These are phyloP conservation scores for Epichloe gansuensis DNA, from an alignment of 2,329 filamentous ascomycete genomes.

Conservation along the genomic window DNA sequence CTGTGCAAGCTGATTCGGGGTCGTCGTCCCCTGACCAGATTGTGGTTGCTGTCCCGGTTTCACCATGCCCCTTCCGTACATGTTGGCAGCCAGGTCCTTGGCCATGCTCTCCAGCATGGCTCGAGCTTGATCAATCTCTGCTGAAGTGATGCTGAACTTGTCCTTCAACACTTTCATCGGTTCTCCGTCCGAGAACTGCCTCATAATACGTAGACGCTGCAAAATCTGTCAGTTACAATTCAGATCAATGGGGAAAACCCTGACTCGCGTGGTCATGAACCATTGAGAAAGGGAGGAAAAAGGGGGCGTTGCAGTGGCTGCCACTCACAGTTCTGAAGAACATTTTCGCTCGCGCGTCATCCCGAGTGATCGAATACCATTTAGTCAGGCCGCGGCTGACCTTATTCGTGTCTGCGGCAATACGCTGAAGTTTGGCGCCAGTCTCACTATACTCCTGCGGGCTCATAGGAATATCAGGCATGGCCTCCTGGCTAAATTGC, in stretches of 20 bases:
- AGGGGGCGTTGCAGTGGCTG: neutral
- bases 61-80: constrained; percentile 16
- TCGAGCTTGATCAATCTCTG: constrained; percentile 38
- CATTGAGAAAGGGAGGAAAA: neutral
- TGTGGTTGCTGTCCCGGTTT: constrained; percentile 12
- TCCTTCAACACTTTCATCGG: constrained; percentile 32
- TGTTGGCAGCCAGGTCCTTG: constrained; percentile 30
- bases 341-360: constrained; percentile 37
- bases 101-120: constrained; percentile 39
- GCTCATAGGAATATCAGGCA: constrained; percentile 35
- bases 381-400: constrained; percentile 31
- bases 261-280: neutral
- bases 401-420: constrained; percentile 30
- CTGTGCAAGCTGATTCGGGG: constrained; percentile 15
- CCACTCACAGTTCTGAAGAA: constrained; percentile 41
- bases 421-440: constrained; percentile 28
- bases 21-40: constrained; percentile 14
- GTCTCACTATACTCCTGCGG: constrained; percentile 32
- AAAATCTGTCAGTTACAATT: neutral
- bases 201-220: constrained; percentile 40
- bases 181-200: constrained; percentile 41
- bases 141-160: constrained; percentile 36
- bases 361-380: constrained; percentile 37
- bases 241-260: neutral
- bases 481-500: constrained; percentile 25